Base-by-base conservation (phyloP, 179 eudicot species). In the Carnegiea gigantea region DNA sequence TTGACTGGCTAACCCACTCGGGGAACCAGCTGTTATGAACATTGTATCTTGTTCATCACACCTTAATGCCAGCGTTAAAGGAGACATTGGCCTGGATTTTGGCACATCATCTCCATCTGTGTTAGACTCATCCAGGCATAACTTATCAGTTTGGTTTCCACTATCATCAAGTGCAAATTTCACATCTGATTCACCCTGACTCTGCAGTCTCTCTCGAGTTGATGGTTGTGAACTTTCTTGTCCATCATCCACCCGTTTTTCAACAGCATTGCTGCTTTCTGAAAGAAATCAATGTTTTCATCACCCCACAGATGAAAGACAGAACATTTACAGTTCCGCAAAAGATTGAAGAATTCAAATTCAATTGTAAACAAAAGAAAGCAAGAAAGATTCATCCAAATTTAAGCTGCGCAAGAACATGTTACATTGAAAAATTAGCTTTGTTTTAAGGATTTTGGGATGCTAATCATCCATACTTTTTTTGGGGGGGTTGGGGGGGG, bases 11-110 rank as follows among this genome's bases (percentile, higher is more conserved):
- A 86, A 28, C 75, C 86, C 86, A 82, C 82, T 89, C 17, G 91
- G 88, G 60, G 97, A 88, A 79, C 88, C 85, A 84, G 89, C 86
- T 76, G 91, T 49, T 80, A 85, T 86, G 82, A 92, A 90, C 86
- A 91, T 87, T 28, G 95, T 85, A 77, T 93, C 98, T 82, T 89
- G 92, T 85, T 97, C 99, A 82, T 97, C 98, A 78, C 99, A 97
- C 97, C 92, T 90, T 82, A 97, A 87, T 73, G 97, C 98, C 75
- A 93, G 90, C 3, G 98, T 97, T 83, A 92, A 90, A 75, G 99
- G 99, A 76, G 99, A 95, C 97, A 97, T 88, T 73, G 99, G 98
- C 85, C 98, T 89, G 75, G 83, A 89, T 80, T 84, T 88, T 53
- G 88, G 84, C 44, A 65, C 87, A 84, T 91, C 93, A 68, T 85